Base-by-base conservation (phyloP, 192 early-diverging fungal genomes). In the Pecoramyces ruminantium region DNA sequence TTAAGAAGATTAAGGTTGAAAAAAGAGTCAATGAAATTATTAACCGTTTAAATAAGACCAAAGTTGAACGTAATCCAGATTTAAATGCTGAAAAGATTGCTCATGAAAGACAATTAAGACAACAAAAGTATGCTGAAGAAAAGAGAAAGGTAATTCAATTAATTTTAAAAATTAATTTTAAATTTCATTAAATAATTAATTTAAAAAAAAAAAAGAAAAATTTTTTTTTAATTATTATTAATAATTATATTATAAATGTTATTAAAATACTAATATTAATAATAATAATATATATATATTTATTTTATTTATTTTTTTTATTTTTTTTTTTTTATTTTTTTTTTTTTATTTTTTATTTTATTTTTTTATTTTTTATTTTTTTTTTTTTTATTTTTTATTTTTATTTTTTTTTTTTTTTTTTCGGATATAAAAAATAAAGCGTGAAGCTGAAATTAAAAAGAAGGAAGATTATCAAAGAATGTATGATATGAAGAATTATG, bases 31-130 rank as follows among this genome's bases (percentile, higher is more conserved):
- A 98, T 87, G 90, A 87, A 29, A 92, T 96, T 30, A 87, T 98
- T 77, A 98, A 98, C 85, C 87, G 97, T 29, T 85, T 99, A 40
- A 97, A 97, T 88, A 98, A 98, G 87, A 97, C 98, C 0, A 94
- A 93, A 79, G 82, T 85, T 0, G 95, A 97, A 78, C 80, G 84
- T 28, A 83, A 88, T 21, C 94, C 94, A 25, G 97, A 99, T 83
- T 85, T 98, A 82, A 83, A 86, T n/a, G 86, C 87, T 30, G 90
- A 94, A 78, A 94, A 94, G 82, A 30, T 91, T 30, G 90, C 90
- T 30, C 81, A 87, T 27, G 87, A 90, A 30, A 80, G 42, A 51
- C 42, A 51, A 51, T 51, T 51, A 51, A 51, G 42, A 51, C 42
- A 51, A 51, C 42, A 85, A 40, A 86, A 86, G 81, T 79, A 85